phyloP scores from a whole-genome alignment of 768 basidiomycete species.

The Termitomyces heimii region DNA sequence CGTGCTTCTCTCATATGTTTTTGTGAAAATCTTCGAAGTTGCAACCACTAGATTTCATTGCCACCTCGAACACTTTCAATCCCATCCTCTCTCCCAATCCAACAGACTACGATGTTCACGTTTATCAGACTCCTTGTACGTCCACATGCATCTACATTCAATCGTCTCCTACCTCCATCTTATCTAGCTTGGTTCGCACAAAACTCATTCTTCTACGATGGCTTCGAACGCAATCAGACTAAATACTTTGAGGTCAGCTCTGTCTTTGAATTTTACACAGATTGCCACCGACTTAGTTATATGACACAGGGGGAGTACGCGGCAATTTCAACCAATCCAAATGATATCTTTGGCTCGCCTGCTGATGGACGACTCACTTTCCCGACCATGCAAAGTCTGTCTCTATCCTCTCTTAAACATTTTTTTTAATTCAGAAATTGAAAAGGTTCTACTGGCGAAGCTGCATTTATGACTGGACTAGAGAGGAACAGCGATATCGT shows the following conservation, averaged over 20 bases:
- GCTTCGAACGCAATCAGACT: conserved; percentile 40
- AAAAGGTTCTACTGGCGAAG: conserved; percentile 44
- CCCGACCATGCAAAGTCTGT: conserved; percentile 45
- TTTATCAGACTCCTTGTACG: conserved; percentile 48
- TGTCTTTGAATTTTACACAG: neutral
- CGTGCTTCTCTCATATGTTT: neutral
- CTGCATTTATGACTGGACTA: conserved; percentile 58
- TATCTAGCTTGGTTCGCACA: conserved; percentile 27
- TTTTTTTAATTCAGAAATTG: neutral
- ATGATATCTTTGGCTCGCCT: conserved; percentile 35
- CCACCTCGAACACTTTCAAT: conserved; percentile 32
- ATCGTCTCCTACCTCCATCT: neutral
- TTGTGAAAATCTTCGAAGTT: neutral
- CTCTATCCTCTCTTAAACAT: neutral
- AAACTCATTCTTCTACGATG: conserved; percentile 29
- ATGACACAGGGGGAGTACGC: conserved; percentile 46
- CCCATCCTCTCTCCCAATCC: conserved; percentile 41
- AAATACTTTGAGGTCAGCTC: conserved; percentile 37
- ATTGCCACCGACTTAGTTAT: neutral
- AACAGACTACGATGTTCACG: conserved; percentile 44
- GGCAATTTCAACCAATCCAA: conserved; percentile 40
- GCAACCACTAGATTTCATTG: conserved; percentile 40
- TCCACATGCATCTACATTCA: neutral
- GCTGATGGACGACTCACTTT: conserved; percentile 38
- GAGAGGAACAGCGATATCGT: conserved; percentile 35